Evolutionary conservation across 768 basidiomycete species (phyloP).

Genomic region (Mycena belliarum): DNA sequence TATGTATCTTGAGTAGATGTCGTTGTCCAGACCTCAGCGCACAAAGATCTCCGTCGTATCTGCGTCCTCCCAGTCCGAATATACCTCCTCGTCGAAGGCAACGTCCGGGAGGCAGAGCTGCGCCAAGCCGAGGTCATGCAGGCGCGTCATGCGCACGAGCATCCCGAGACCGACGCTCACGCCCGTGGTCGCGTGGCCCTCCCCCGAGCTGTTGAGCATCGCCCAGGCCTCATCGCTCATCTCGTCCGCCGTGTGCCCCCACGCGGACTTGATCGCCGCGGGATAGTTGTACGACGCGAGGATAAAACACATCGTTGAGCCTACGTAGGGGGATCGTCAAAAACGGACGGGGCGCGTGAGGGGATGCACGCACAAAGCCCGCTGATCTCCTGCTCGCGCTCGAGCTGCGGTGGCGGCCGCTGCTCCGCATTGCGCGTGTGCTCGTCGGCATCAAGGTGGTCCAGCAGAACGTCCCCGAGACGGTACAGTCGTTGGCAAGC

Average conservation of each 20-base stretch:
- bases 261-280: constrained; percentile 60
- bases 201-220: constrained; percentile 49
- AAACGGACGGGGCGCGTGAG: background rate
- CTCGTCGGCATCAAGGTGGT: constrained; percentile 34
- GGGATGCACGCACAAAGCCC: constrained; percentile 62
- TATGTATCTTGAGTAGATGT: no score
- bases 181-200: constrained; percentile 37
- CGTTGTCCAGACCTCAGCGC: background rate
- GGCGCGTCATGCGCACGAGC: constrained; percentile 74
- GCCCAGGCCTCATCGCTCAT: constrained; percentile 69
- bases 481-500: constrained; percentile 73
- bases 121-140: constrained; percentile 71
- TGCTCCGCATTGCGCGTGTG: constrained; percentile 13
- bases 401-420: constrained; percentile 40
- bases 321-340: constrained; percentile 34
- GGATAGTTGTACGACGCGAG: constrained; percentile 69
- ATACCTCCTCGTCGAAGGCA: constrained; percentile 10
- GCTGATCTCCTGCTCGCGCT: constrained; percentile 69
- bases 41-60: background rate
- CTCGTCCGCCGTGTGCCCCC: constrained; percentile 70
- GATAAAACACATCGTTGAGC: constrained; percentile 77
- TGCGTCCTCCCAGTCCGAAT: background rate
- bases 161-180: constrained; percentile 49
- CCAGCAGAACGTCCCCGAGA: constrained; percentile 64
- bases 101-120: constrained; percentile 51